Conservation (phyloP, 139 green algal genomes). For the Coelastrella sp. region DNA sequence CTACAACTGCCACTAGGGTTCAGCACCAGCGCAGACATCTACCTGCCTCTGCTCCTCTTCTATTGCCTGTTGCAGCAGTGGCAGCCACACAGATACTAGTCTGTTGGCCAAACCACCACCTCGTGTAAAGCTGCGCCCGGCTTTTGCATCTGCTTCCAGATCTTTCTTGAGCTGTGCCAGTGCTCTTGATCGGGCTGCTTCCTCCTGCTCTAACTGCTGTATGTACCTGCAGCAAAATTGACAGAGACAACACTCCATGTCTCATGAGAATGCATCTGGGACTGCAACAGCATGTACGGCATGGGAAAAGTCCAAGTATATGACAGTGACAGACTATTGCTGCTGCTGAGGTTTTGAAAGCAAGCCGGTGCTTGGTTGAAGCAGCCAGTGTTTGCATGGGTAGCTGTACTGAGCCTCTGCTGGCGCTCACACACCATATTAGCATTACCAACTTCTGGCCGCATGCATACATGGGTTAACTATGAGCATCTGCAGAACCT, state of each 20-base stretch:
- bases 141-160: not conserved
- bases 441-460: no score
- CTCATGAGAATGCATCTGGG: not conserved
- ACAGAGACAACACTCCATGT: not conserved
- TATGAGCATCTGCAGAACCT: no score
- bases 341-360: no score
- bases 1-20: not conserved
- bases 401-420: no score
- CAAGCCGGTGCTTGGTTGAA: not conserved
- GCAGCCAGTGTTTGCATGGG: not conserved
- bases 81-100: conserved; percentile 65
- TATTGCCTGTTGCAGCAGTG: conserved; percentile 56
- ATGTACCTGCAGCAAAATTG: not conserved
- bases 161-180: not conserved
- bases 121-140: not conserved
- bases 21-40: not conserved
- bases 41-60: conserved; percentile 25
- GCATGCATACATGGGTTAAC: no score
- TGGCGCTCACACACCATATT: no score
- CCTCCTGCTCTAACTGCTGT: conserved; percentile 16
- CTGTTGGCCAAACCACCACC: conserved; percentile 10
- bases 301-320: not conserved
- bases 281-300: not conserved
- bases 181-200: not conserved
- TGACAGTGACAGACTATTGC: not conserved